Percentiles rank a stretch among this genome's conserved stretches.
Conservation (phyloP, 306 rosid species). For the Ormosia semicastrata region DNA sequence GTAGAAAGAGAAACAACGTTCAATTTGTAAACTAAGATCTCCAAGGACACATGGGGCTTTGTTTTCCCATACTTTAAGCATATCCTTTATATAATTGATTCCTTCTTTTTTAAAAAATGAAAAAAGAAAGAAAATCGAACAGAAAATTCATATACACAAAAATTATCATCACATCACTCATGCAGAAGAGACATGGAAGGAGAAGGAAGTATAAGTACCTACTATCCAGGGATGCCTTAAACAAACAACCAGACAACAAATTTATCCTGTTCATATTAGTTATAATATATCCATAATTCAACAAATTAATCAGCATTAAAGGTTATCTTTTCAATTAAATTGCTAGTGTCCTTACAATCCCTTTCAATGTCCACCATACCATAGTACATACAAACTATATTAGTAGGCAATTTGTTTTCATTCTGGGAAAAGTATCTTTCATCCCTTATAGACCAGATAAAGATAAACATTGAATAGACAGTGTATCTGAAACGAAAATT, state of each 20-base stretch:
- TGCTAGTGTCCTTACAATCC: background rate
- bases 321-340: background rate
- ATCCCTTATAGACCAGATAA: background rate
- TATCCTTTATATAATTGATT: background rate
- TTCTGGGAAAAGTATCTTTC: background rate
- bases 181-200: too few species aligned
- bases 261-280: too few species aligned
- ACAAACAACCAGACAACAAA: too few species aligned
- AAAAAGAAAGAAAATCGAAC: background rate
- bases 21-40: background rate
- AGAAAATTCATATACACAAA: background rate
- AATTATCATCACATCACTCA: background rate
- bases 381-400: background rate
- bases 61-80: background rate
- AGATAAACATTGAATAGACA: constrained; percentile 23
- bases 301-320: background rate
- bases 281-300: too few species aligned
- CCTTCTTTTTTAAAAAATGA: background rate
- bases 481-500: background rate
- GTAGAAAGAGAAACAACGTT: background rate
- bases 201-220: too few species aligned
- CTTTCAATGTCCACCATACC: constrained; percentile 16
- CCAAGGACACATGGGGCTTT: background rate
- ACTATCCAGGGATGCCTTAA: too few species aligned
- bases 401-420: background rate